Evolutionary conservation across 495 filamentous ascomycete genomes (phyloP).

Genomic region (Aeminium ludgeri): DNA sequence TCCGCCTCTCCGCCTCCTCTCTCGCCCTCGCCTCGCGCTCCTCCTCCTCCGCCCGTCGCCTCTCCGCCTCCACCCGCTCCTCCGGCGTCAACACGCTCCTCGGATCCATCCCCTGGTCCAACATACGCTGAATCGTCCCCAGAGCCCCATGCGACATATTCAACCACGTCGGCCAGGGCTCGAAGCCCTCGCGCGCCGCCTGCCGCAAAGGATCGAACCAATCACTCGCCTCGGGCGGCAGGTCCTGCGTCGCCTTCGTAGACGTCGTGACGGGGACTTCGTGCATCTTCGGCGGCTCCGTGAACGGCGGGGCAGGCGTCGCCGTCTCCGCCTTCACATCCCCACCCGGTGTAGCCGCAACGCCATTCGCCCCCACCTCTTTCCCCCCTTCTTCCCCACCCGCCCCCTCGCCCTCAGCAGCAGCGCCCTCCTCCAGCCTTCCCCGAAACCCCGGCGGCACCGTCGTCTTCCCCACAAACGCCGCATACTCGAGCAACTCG

Average conservation of each 20-base stretch:
- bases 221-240: conserved; percentile 9
- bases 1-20: conserved; percentile 22
- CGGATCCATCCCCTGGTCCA: conserved; percentile 41
- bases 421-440: no score
- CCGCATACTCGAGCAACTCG: no score
- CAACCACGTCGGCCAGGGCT: conserved; percentile 53
- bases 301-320: no score
- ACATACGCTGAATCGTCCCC: conserved; percentile 37
- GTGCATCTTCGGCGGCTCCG: no score
- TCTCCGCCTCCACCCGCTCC: conserved; percentile 29
- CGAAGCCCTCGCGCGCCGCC: conserved; percentile 32
- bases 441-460: no score
- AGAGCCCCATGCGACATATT: conserved; percentile 46
- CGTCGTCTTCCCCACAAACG: no score
- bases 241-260: background rate
- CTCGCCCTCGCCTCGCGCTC: conserved; percentile 25
- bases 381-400: no score
- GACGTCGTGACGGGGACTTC: background rate
- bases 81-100: conserved; percentile 32
- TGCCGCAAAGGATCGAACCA: conserved; percentile 45
- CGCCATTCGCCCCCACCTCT: no score
- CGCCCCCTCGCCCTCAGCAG: no score
- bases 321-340: no score
- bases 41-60: conserved; percentile 27
- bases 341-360: no score